Conservation (phyloP, 2,329 filamentous ascomycete species). For the Cercospora janseana region DNA sequence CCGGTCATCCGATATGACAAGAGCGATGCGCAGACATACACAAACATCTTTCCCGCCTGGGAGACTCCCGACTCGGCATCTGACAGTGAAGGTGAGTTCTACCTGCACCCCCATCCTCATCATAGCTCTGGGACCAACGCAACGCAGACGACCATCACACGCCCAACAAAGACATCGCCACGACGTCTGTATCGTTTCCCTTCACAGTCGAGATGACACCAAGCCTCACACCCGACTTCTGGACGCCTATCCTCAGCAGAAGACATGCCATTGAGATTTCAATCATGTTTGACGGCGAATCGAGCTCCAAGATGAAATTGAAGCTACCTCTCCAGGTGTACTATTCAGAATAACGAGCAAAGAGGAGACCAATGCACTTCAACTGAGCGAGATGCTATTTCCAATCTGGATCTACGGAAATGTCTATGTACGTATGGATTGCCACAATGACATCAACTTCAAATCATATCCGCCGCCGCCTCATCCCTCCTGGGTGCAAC, state of each 20-base stretch:
- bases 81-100: constrained; percentile 16
- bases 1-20: constrained; percentile 12
- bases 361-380: not conserved
- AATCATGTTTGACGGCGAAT: constrained; percentile 18
- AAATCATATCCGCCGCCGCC: not conserved
- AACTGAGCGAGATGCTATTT: not conserved
- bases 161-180: constrained; percentile 14
- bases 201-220: constrained; percentile 11
- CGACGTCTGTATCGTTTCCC: constrained; percentile 7
- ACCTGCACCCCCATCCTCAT: not conserved
- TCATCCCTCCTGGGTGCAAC: not conserved
- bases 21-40: constrained; percentile 3
- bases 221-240: constrained; percentile 12
- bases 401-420: not conserved
- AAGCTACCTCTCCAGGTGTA: constrained; percentile 16
- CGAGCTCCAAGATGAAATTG: constrained; percentile 13
- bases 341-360: constrained; percentile 1
- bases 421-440: not conserved
- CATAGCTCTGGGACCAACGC: not conserved
- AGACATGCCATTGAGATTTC: constrained; percentile 18
- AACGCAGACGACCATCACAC: constrained; percentile 11
- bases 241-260: constrained; percentile 17
- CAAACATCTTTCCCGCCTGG: constrained; percentile 11
- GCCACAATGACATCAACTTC: not conserved
- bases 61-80: constrained; percentile 13